These are phyloP conservation scores for Amanita subjunquillea DNA, from an alignment of 768 basidiomycete species.

Conservation along the genomic window DNA sequence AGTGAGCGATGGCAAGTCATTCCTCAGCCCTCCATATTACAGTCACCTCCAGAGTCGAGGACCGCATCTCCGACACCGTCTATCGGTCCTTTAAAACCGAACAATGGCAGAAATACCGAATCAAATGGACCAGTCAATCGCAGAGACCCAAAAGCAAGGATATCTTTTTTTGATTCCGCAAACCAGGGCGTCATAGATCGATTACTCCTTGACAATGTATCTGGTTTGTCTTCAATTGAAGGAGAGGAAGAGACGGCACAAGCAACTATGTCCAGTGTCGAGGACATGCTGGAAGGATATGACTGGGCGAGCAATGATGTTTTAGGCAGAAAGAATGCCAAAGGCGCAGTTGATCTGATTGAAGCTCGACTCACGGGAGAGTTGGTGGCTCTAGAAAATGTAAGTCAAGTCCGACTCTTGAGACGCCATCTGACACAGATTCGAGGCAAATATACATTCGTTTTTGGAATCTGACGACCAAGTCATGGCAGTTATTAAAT, in stretches of 20 bases:
- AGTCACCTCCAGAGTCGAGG: constrained; percentile 13
- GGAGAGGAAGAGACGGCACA: constrained; percentile 68
- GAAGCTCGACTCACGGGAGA: constrained; percentile 86
- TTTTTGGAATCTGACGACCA: constrained; percentile 96
- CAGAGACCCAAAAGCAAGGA: constrained; percentile 56
- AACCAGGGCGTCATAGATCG: constrained; percentile 70
- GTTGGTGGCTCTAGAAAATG: constrained; percentile 88
- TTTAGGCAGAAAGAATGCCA: constrained; percentile 50
- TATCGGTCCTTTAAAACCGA: constrained; percentile 16
- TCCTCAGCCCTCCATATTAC: constrained; percentile 5
- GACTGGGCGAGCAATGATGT: constrained; percentile 88
- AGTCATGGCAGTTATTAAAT: constrained; percentile 73
- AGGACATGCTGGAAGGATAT: constrained; percentile 98
- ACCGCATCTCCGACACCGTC: constrained; percentile 17
- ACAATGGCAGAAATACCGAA: constrained; percentile 18
- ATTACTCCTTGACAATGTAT: constrained; percentile 41
- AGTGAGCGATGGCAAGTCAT: not conserved
- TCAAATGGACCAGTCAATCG: constrained; percentile 21
- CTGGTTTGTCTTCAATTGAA: constrained; percentile 33
- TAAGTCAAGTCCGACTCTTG: constrained; percentile 16
- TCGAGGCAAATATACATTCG: constrained; percentile 91
- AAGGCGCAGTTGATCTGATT: constrained; percentile 82
- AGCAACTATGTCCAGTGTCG: constrained; percentile 82
- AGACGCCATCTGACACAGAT: not conserved
- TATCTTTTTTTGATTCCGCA: constrained; percentile 75